Conservation (phyloP, 306 rosid species). For the Castanea sativa region DNA sequence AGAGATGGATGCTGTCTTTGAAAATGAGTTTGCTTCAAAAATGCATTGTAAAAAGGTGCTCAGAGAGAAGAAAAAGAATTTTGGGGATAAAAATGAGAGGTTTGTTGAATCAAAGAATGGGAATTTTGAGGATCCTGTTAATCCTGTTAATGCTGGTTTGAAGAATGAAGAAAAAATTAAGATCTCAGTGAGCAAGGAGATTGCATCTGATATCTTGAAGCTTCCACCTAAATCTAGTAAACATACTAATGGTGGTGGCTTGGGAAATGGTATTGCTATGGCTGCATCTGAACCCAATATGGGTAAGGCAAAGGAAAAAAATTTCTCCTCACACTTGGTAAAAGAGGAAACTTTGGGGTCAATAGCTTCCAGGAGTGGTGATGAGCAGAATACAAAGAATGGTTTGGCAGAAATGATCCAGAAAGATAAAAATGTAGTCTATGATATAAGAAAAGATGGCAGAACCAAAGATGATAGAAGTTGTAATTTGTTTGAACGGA, state of each 20-base stretch:
- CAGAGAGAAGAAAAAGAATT: constrained; percentile 42
- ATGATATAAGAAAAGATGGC: constrained; percentile 37
- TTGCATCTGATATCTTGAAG: constrained; percentile 69
- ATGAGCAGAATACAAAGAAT: constrained; percentile 23
- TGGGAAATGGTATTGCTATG: constrained; percentile 33
- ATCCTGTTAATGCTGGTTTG: constrained; percentile 5
- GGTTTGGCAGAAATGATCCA: constrained; percentile 42
- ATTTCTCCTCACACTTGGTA: constrained; percentile 23
- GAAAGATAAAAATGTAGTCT: constrained; percentile 41
- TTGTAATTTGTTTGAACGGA: background rate
- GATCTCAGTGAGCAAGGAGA: constrained; percentile 52
- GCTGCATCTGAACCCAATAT: constrained; percentile 34
- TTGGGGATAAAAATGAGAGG: constrained; percentile 42
- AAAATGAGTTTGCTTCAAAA: constrained; percentile 36
- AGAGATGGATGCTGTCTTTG: constrained; percentile 25
- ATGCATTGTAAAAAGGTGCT: constrained; percentile 42
- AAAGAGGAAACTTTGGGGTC: constrained; percentile 35
- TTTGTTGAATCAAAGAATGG: constrained; percentile 50
- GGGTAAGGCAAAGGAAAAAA: constrained; percentile 40
- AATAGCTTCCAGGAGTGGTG: constrained; percentile 24
- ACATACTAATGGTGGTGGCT: constrained; percentile 32
- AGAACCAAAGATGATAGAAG: background rate
- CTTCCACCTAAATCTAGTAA: constrained; percentile 66
- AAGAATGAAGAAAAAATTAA: constrained; percentile 50
- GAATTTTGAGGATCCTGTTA: constrained; percentile 42